Evolutionary conservation across 202 grass and related monocot genomes (phyloP), one percentile per base, ranked within the genome.

Genomic region (Zizania palustris): DNA sequence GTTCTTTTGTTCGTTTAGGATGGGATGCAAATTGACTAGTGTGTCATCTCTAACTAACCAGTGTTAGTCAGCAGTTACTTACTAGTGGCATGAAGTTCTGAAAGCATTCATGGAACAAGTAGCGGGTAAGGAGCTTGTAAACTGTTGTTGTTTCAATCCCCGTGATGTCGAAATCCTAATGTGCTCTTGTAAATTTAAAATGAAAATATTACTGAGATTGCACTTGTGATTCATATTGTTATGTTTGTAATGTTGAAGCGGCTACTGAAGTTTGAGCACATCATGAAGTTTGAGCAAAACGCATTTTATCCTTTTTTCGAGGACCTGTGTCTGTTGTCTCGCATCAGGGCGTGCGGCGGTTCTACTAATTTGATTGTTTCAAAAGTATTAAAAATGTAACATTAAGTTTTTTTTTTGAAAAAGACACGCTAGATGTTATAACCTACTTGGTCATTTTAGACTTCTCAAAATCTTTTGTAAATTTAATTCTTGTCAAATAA

Each of bases 101-200:
- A 76, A 71, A 88, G 58, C 81, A 88, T 88, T 84, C 76, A 80
- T 88, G 81, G 76, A 84, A 82, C 53, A 20, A 48, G 18, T 37
- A 65, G 59, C 50, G 58, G 76, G 42, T 60, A 45, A 80, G 28
- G 81, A 68, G 75, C 85, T 69, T 84, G 45, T 65, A 71, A 74
- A 67, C 41, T 76, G 50, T 40, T 81, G 82, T 80, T 76, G 77
- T 75, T n/a, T 77, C 44, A 72, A 42, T 62, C 69, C 28, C 82
- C 22, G 42, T 65, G 43, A 61, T 81, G 60, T 77, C 65, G 43
- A 77, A 74, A 78, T 65, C 64, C 66, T 70, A 76, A 65, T 55
- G 70, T 81, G 71, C 80, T 88, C 56, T 43, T 88, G 86, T 88
- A 84, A 88, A 88, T 88, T 80, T 80, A 45, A 75, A 75, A 44